phyloP scores from a whole-genome alignment of 164 flowering plant genomes.

The Akebia trifoliata region DNA sequence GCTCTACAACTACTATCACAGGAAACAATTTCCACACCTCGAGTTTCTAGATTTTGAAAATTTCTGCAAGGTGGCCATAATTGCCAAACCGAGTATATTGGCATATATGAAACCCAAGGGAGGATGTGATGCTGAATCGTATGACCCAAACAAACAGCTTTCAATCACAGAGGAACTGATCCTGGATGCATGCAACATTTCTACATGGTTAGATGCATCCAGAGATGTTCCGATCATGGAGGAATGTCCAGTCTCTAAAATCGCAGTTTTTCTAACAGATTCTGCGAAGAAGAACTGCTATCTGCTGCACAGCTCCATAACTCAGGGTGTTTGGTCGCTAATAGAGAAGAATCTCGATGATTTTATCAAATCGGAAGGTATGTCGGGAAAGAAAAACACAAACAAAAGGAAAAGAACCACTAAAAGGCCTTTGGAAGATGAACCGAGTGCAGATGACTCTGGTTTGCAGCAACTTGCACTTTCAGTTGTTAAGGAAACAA shows the following conservation, averaged over 20 bases:
- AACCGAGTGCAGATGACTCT: slow-evolving; percentile 24
- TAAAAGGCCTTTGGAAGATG: slow-evolving; percentile 20
- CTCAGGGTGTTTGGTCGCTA: slow-evolving; percentile 73
- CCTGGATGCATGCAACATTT: slow-evolving; percentile 64
- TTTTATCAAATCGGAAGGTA: slow-evolving; percentile 15
- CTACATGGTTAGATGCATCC: slow-evolving; percentile 45
- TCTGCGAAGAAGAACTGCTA: slow-evolving; percentile 53
- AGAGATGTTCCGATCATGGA: slow-evolving; percentile 32
- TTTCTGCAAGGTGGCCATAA: slow-evolving; percentile 64
- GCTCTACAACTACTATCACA: slow-evolving; percentile 86
- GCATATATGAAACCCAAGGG: slow-evolving; percentile 43
- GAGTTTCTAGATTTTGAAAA: slow-evolving; percentile 47
- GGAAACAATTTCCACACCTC: slow-evolving; percentile 51
- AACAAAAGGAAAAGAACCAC: slow-evolving; percentile 28
- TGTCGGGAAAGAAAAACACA: slow-evolving; percentile 8
- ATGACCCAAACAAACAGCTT: slow-evolving; percentile 33
- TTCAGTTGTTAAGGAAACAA: slow-evolving; percentile 54
- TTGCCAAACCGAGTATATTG: slow-evolving; percentile 45
- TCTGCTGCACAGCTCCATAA: slow-evolving; percentile 38
- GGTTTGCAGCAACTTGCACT: slow-evolving; percentile 42
- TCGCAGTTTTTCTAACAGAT: slow-evolving; percentile 61
- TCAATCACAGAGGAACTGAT: slow-evolving; percentile 60
- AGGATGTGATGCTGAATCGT: slow-evolving; percentile 19
- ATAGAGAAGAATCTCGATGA: slow-evolving; percentile 48
- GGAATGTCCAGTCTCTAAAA: slow-evolving; percentile 65